Evolutionary conservation across 2,329 filamentous ascomycete species (phyloP), one percentile per base, ranked within the genome.

Genomic region (Endothia cerciana): DNA sequence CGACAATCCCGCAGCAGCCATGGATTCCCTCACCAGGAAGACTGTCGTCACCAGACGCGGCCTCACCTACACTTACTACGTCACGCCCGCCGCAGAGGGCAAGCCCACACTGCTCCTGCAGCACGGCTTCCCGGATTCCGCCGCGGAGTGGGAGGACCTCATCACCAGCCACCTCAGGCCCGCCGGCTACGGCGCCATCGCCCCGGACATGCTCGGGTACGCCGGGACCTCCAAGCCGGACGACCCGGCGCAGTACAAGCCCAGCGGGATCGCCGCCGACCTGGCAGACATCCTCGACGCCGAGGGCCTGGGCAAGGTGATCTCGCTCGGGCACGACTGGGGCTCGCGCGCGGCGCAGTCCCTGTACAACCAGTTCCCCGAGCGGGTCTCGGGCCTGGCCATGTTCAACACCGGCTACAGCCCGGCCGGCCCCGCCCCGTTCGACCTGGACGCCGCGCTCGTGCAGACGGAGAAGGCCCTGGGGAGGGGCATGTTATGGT

Each of bases 271-370:
- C 70, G 69, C 75, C 2, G 70, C 73, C 28, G 80, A 82, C 65
- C 60, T 80, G 4, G 62, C 72, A 3, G 77, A 81, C 25, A 79
- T 83, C 5, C 71, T 83, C 13, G 72, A 79, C 65, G 68, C 71
- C 5, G 79, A 82, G 69, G 65, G 72, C 2, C 67, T 79, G 25
- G 51, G 70, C 56, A 72, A 72, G 43, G 74, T 76, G 38, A 74
- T 84, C 63, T 75, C 79, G 3, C 73, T 83, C 40, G 83, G 82
- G 53, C 82, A 84, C 67, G 82, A 85, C 70, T 85, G 81, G 82
- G 83, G 83, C 47, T 77, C 77, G 19, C 67, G 63, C 8, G 67
- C 79, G 13, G 76, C 78, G 0, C 75, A 78, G 62, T 76, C 80
- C 17, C 66, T 82, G 17, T 82, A 79, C 69, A 75, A 80, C 58